Conservation (phyloP, 2,329 filamentous ascomycete genomes). For the Ophiostoma sp. region DNA sequence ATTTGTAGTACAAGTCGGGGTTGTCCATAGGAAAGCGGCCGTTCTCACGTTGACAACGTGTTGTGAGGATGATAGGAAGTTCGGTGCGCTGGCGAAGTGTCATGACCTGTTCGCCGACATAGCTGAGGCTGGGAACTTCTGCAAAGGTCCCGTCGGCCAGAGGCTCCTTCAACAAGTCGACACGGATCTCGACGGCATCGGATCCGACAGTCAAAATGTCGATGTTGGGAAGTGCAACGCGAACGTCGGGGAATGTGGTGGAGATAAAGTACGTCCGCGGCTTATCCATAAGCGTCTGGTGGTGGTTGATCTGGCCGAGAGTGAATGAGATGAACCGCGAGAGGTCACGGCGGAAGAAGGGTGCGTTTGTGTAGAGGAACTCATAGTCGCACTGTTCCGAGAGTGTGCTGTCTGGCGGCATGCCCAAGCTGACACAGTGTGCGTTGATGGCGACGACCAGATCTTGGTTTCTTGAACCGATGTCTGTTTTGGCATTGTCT, state of each 20-base stretch:
- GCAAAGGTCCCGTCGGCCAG: conserved; percentile 61
- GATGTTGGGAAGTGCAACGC: conserved; percentile 77
- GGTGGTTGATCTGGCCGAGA: conserved; percentile 74
- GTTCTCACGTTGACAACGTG: conserved; percentile 77
- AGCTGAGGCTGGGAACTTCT: conserved; percentile 72
- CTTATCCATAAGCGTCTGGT: conserved; percentile 75
- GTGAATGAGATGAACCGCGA: conserved; percentile 78
- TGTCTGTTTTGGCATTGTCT: conserved; percentile 56
- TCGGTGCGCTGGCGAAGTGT: conserved; percentile 78
- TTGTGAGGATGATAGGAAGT: conserved; percentile 87
- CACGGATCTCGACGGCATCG: conserved; percentile 81
- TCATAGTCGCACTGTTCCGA: conserved; percentile 78
- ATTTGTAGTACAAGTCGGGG: conserved; percentile 71
- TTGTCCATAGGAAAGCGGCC: conserved; percentile 83
- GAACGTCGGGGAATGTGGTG: conserved; percentile 84
- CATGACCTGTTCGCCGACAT: conserved; percentile 86
- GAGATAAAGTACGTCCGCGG: conserved; percentile 81
- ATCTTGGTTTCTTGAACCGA: conserved; percentile 58
- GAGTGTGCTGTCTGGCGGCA: conserved; percentile 65
- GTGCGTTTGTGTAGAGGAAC: conserved; percentile 74
- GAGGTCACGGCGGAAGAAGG: conserved; percentile 73
- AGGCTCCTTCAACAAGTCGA: conserved; percentile 77
- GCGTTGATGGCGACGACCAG: conserved; percentile 71
- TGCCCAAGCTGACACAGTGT: conserved; percentile 70
- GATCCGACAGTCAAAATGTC: conserved; percentile 85